These are phyloP conservation scores for Annulohypoxylon maeteangense DNA, from an alignment of 495 filamentous ascomycete species.

Conservation along the genomic window DNA sequence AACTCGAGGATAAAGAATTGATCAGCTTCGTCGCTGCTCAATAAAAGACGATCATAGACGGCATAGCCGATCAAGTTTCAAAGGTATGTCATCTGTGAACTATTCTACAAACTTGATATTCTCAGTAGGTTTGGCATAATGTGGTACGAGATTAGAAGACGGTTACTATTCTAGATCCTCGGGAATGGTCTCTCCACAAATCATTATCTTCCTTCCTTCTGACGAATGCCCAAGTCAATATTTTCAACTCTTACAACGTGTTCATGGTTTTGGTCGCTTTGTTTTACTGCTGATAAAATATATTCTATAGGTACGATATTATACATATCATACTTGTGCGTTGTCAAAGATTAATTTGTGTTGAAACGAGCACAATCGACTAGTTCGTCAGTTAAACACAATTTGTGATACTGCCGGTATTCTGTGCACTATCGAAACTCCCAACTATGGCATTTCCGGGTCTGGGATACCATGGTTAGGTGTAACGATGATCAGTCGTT, in stretches of 20 bases:
- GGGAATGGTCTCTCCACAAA: constrained; percentile 4
- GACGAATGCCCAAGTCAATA: constrained; percentile 8
- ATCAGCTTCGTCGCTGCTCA: not conserved
- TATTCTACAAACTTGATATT: constrained; percentile 23
- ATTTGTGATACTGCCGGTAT: constrained; percentile 22
- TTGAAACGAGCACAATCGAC: constrained; percentile 32
- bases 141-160: constrained; percentile 4
- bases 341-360: constrained; percentile 3
- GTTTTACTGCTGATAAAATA: not conserved
- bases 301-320: constrained; percentile 3
- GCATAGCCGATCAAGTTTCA: constrained; percentile 10
- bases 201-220: constrained; percentile 16
- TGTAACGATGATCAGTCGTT: constrained; percentile 6
- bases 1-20: not conserved
- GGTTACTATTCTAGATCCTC: constrained; percentile 24
- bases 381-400: constrained; percentile 11
- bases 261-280: not conserved
- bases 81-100: constrained; percentile 7
- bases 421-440: constrained; percentile 25
- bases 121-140: not conserved
- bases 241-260: constrained; percentile 10
- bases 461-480: constrained; percentile 9
- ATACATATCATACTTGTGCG: constrained; percentile 8
- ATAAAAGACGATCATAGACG: not conserved
- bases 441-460: constrained; percentile 18